These are phyloP conservation scores for Gaultheria prostrata DNA, from an alignment of 148 eudicot species.

Conservation along the genomic window DNA sequence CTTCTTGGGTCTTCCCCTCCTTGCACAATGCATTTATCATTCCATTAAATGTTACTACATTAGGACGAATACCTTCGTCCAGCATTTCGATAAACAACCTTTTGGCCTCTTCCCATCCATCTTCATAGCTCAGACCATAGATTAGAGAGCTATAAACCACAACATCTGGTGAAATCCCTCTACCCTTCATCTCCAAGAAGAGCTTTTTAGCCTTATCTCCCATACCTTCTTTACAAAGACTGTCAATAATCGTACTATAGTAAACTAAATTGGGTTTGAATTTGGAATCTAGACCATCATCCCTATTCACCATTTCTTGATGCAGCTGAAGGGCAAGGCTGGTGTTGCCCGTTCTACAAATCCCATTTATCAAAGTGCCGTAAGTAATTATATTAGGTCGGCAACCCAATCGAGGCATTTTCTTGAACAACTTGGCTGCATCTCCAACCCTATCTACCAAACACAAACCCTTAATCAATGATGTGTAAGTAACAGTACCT, in stretches of 20 bases:
- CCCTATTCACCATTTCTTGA: constrained; percentile 16
- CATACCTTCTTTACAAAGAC: constrained; percentile 30
- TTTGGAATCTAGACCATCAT: background rate
- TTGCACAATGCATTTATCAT: constrained; percentile 23
- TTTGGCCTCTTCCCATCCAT: constrained; percentile 25
- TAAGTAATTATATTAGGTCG: constrained; percentile 24
- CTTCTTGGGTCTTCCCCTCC: constrained; percentile 26
- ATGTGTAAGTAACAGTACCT: constrained; percentile 25
- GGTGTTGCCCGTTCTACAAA: constrained; percentile 26
- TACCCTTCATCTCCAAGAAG: constrained; percentile 22
- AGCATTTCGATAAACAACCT: constrained; percentile 29
- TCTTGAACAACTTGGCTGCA: constrained; percentile 17
- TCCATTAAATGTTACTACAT: constrained; percentile 22
- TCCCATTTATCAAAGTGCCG: constrained; percentile 29
- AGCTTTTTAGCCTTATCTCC: constrained; percentile 26
- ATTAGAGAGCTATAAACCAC: constrained; percentile 32
- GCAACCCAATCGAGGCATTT: constrained; percentile 29
- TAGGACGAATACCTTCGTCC: constrained; percentile 29
- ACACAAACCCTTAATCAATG: constrained; percentile 31
- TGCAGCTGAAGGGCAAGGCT: constrained; percentile 23
- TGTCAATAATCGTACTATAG: constrained; percentile 30
- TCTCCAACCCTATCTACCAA: constrained; percentile 23
- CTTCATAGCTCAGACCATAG: constrained; percentile 22
- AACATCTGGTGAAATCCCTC: constrained; percentile 27
- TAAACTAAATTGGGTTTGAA: constrained; percentile 25